Base-by-base conservation (phyloP, 345 rosid genomes). In the Sapria himalayana region DNA sequence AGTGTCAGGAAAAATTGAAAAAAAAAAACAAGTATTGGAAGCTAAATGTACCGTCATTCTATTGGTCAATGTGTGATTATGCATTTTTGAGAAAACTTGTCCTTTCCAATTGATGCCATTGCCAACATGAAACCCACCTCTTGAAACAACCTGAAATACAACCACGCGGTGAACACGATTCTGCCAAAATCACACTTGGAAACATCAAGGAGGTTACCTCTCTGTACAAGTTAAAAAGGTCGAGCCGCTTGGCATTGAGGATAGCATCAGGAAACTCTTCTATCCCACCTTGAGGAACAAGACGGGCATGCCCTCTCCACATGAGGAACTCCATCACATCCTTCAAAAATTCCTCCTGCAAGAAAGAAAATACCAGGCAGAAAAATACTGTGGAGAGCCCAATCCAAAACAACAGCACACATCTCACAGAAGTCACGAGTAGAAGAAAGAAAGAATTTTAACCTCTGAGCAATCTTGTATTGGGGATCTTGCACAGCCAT, bases 41-140 rank as follows among this genome's bases (percentile, higher is more conserved):
- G 36, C 33, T 48, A 21, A 44, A 41, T 65, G 43, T 79, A 89
- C 98, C 11, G 98, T 82, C 93, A 89, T 89, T 71, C 93, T 69
- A 60, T 89, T 89, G 41, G 95, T 82, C 53, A 74, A 57, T 4
- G 99, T 91, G 57, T 91, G 92, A 73, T 91, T 91, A 19, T 93
- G 84, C 99, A 91, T 91, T 79, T 84, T 91, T 16, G 99, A 91
- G 69, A 91, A 91, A 57, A 91, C 99, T 65, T 91, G 99, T 56
- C 99, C 99, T 65, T 91, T 91, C 99, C 99, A 91, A 56, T 91
- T 91, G 57, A 91, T 91, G 58, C 99, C 95, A 48, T 91, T 91
- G 17, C 99, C 95, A 22, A 91, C 95, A 32, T 91, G 93, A 58
- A 91, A 91, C 44, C 99, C 99, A 48, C 99, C 99, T 38, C 99